A percentile compares a stretch with the other conserved stretches of the same genome.
Conservation (phyloP, 2,329 filamentous ascomycete species). For the Coniosporium tulheliwenetii region DNA sequence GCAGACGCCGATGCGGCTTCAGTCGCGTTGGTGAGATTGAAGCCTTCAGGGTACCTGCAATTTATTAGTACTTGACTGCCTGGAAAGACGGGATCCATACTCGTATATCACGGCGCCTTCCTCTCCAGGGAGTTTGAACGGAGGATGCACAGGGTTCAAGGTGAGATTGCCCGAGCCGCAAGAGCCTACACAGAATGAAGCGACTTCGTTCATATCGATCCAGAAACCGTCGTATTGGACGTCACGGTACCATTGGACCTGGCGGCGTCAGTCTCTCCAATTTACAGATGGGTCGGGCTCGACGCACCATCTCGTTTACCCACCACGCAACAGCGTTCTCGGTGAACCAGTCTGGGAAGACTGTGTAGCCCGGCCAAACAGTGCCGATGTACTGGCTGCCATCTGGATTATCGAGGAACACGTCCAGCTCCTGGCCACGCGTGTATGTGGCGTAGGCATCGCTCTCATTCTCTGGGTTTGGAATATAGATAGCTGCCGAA, state of each 20-base stretch:
- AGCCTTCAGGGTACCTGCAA: constrained; percentile 46
- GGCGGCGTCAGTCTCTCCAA: background rate
- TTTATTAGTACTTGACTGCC: too few species aligned
- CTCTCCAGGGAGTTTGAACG: constrained; percentile 50
- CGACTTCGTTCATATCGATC: constrained; percentile 48
- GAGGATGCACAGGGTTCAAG: constrained; percentile 52
- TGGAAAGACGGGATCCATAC: too few species aligned
- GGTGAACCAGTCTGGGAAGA: constrained; percentile 46
- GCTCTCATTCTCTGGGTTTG: constrained; percentile 51
- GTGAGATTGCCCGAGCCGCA: constrained; percentile 52
- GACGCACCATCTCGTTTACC: constrained; percentile 33
- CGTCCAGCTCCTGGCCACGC: constrained; percentile 14
- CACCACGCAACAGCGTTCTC: constrained; percentile 44
- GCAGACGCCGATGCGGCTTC: constrained; percentile 47
- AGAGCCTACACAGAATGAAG: constrained; percentile 53
- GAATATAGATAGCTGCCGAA: constrained; percentile 47
- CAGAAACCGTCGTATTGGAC: constrained; percentile 25
- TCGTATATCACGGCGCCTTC: constrained; percentile 20
- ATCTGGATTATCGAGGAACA: constrained; percentile 20
- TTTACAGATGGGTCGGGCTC: background rate
- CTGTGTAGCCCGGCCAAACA: constrained; percentile 49
- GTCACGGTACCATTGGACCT: background rate
- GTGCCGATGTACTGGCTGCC: constrained; percentile 28
- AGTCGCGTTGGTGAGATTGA: constrained; percentile 52
- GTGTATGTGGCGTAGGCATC: constrained; percentile 39